Evolutionary conservation across 2,329 filamentous ascomycete genomes (phyloP).

Genomic region (Trichoderma citrinoviride): DNA sequence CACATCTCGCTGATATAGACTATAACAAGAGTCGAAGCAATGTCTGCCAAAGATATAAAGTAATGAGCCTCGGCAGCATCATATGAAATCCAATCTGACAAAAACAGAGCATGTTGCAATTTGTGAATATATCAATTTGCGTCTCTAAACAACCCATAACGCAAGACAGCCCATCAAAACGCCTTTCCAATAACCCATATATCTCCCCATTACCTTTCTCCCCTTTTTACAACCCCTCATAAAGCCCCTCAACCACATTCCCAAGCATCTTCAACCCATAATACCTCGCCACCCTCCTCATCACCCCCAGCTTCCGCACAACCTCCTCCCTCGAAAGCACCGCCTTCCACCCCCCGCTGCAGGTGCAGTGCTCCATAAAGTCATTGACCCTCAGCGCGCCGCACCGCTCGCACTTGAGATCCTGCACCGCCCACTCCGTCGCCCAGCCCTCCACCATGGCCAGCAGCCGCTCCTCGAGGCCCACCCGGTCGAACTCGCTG

Average conservation of each 20-base stretch:
- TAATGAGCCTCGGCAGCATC: too few species aligned
- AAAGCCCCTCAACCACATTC: conserved; percentile 66
- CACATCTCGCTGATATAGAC: too few species aligned
- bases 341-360: conserved; percentile 79
- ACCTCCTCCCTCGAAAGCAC: conserved; percentile 67
- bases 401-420: conserved; percentile 74
- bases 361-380: conserved; percentile 95
- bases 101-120: neutral
- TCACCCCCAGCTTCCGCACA: conserved; percentile 63
- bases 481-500: conserved; percentile 71
- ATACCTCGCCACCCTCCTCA: conserved; percentile 70
- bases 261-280: conserved; percentile 81
- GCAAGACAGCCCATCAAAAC: conserved; percentile 12
- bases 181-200: neutral
- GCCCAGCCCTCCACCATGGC: conserved; percentile 70
- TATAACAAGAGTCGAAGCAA: too few species aligned
- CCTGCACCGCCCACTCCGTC: conserved; percentile 82
- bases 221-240: conserved; percentile 41
- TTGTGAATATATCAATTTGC: neutral
- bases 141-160: neutral
- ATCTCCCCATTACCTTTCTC: neutral
- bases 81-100: neutral
- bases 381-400: conserved; percentile 80
- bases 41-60: too few species aligned
- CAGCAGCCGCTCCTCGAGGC: conserved; percentile 80